Conservation (phyloP, 805 yeast species). For the Candida dajiaensis region DNA sequence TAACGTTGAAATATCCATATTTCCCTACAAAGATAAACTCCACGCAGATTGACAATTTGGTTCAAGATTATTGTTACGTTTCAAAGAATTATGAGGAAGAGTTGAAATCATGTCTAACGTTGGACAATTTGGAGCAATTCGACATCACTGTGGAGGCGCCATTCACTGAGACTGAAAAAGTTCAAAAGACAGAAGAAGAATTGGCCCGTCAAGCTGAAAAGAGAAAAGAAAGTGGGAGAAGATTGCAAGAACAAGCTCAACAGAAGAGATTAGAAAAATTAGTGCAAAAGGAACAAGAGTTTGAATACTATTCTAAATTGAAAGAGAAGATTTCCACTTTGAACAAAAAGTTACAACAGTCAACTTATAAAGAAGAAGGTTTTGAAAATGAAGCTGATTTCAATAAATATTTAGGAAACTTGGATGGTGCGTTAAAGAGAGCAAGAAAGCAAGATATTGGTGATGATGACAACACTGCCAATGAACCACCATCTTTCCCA, state of each 20-base stretch:
- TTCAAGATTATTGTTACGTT: constrained; percentile 75
- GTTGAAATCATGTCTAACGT: constrained; percentile 45
- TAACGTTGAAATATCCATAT: constrained; percentile 82
- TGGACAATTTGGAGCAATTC: constrained; percentile 58
- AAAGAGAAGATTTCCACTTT: constrained; percentile 44
- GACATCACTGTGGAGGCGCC: constrained; percentile 84
- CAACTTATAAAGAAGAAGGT: constrained; percentile 61
- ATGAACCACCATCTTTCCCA: constrained; percentile 53
- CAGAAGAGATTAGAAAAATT: constrained; percentile 75
- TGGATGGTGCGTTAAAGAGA: constrained; percentile 64
- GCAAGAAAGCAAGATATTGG: constrained; percentile 63
- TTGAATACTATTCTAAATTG: constrained; percentile 59
- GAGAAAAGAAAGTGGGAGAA: constrained; percentile 76
- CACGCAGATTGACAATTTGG: constrained; percentile 58
- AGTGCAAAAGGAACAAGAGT: constrained; percentile 75
- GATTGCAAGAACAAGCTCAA: constrained; percentile 91
- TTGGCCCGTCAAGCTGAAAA: constrained; percentile 68
- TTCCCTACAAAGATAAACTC: constrained; percentile 72
- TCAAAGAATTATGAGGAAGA: constrained; percentile 65
- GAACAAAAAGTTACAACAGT: constrained; percentile 47
- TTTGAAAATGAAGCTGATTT: constrained; percentile 73
- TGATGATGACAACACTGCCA: constrained; percentile 41
- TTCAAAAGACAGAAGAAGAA: constrained; percentile 81
- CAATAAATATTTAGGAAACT: constrained; percentile 52
- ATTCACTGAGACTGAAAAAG: constrained; percentile 54